These are phyloP conservation scores for Acanthamoeba lenticulata DNA, from an alignment of 208 protist genomes.

Conservation along the genomic window DNA sequence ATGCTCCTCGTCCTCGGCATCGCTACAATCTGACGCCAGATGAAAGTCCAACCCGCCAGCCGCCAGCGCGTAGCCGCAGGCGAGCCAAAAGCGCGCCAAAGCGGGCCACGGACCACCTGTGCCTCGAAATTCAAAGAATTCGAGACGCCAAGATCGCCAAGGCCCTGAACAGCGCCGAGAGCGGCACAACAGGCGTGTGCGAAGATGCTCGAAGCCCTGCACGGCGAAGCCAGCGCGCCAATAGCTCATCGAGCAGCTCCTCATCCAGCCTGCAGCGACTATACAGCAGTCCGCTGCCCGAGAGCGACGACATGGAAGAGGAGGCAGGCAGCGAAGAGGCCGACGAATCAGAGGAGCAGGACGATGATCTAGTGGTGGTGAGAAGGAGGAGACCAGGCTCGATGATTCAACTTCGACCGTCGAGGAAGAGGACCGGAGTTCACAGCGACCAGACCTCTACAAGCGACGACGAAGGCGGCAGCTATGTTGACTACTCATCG, in stretches of 20 bases:
- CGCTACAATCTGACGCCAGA: neutral
- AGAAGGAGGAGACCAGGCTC: neutral
- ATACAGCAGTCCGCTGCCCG: too few species aligned
- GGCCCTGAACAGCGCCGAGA: neutral
- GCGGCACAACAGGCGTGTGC: neutral
- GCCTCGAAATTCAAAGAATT: neutral
- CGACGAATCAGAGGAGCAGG: too few species aligned
- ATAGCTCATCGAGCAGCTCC: too few species aligned
- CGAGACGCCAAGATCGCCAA: neutral
- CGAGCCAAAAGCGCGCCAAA: neutral
- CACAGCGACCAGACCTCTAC: neutral
- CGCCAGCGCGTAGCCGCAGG: neutral
- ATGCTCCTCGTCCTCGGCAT: neutral
- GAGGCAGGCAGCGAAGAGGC: neutral
- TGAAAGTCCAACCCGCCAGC: too few species aligned
- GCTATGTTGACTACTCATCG: neutral
- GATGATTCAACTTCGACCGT: neutral
- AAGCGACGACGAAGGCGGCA: neutral
- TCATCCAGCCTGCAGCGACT: too few species aligned
- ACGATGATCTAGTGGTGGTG: too few species aligned
- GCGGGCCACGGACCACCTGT: neutral
- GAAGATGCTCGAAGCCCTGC: too few species aligned
- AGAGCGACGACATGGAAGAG: neutral
- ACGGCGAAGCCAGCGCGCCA: too few species aligned
- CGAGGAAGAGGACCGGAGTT: neutral